Evolutionary conservation across 2,329 filamentous ascomycete species (phyloP).

Genomic region (Ophiocordyceps camponoti-rufipedis): DNA sequence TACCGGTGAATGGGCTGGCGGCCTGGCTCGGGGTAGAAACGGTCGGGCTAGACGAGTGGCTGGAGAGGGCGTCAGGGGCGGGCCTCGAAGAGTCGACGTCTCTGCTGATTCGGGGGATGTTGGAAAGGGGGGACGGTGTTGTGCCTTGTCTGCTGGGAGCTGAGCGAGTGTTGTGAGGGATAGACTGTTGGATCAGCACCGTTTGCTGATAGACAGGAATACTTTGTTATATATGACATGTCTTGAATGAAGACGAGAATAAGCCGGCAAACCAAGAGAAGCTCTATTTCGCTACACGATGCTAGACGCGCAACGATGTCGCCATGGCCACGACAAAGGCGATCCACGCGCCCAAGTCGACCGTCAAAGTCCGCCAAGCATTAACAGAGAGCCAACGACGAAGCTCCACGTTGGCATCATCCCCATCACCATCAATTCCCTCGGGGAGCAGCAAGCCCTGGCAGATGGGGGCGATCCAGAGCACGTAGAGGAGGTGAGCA

Average conservation of each 20-base stretch:
- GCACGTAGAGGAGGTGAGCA: neutral
- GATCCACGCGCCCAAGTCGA: neutral
- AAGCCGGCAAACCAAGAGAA: too few species aligned
- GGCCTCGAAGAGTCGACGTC: neutral
- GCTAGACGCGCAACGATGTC: neutral
- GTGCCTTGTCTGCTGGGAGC: neutral
- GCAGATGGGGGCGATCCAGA: neutral
- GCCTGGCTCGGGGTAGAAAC: neutral
- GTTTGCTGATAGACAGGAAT: too few species aligned
- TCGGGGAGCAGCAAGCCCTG: neutral
- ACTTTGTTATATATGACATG: too few species aligned
- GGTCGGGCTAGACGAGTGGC: neutral
- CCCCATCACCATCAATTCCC: too few species aligned
- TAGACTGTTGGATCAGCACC: neutral
- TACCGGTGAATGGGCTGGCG: neutral
- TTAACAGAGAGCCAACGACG: neutral
- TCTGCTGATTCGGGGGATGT: neutral
- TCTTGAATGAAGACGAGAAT: too few species aligned
- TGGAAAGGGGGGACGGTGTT: neutral
- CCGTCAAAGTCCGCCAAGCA: neutral
- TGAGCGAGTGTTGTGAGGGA: neutral
- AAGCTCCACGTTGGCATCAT: neutral
- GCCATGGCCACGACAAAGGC: neutral
- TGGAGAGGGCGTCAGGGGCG: neutral
- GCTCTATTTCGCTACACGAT: too few species aligned